Percentiles rank a stretch among this genome's conserved stretches.
Evolutionary conservation across 2,329 filamentous ascomycete species (phyloP).

Genomic region (Alternaria burnsii): DNA sequence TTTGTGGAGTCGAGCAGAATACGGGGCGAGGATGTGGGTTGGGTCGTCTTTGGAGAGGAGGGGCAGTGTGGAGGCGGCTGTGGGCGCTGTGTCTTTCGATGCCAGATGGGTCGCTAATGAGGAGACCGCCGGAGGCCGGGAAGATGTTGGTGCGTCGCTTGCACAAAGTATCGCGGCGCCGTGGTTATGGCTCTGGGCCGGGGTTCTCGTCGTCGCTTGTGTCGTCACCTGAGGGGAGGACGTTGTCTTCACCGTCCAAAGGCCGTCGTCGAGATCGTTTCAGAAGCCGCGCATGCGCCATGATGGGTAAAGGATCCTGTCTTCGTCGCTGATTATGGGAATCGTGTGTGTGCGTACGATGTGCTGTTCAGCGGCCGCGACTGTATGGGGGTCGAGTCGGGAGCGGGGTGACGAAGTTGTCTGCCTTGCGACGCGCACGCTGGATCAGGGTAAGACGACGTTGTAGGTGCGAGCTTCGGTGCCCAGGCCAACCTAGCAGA

Average conservation of each 20-base stretch:
- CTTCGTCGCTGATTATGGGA: not conserved
- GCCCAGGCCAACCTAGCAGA: rapidly evolving
- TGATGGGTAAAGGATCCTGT: not conserved
- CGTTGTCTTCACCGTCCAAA: not conserved
- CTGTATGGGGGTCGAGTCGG: not conserved
- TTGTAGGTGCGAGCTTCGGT: no score
- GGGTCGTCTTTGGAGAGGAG: not conserved
- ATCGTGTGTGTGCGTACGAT: not conserved
- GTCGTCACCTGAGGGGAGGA: not conserved
- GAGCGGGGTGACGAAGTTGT: not conserved
- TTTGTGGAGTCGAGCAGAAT: not conserved
- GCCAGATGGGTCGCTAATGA: not conserved
- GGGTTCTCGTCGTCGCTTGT: not conserved
- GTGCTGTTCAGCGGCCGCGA: not conserved
- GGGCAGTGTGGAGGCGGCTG: not conserved
- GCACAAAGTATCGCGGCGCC: not conserved
- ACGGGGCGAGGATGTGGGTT: not conserved
- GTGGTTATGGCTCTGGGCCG: not conserved
- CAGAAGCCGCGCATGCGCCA: not conserved
- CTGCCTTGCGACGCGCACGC: not conserved
- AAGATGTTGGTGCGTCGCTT: not conserved
- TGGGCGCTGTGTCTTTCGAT: not conserved
- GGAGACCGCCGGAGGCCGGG: not conserved
- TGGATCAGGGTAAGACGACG: no score
- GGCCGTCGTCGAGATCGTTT: not conserved